phyloP scores from a whole-genome alignment of 2,329 filamentous ascomycete genomes.

The Camptophora hylomeconis region DNA sequence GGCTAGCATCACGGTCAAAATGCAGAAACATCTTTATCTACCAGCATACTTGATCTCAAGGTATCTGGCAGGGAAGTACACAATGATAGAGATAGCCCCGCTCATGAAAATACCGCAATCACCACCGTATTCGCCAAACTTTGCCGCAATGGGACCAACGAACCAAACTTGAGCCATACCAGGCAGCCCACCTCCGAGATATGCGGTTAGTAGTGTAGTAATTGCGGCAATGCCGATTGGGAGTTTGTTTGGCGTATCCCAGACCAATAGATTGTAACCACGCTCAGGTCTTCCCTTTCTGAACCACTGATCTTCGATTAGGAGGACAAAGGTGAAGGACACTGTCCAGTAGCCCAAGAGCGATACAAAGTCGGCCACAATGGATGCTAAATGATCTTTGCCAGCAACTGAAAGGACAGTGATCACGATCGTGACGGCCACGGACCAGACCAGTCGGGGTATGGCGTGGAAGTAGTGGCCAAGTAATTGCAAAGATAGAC shows the following conservation, averaged over 20 bases:
- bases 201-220: constrained; percentile 12
- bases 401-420: constrained; percentile 32
- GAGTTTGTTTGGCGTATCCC: constrained; percentile 31
- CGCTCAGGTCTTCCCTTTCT: constrained; percentile 22
- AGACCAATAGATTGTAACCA: constrained; percentile 33
- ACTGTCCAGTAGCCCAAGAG: constrained; percentile 36
- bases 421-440: constrained; percentile 30
- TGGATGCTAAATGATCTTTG: constrained; percentile 27
- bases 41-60: constrained; percentile 35
- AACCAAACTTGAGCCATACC: constrained; percentile 62
- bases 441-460: constrained; percentile 36
- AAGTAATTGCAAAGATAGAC: constrained; percentile 34
- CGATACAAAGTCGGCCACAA: constrained; percentile 33
- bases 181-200: constrained; percentile 49
- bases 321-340: constrained; percentile 33
- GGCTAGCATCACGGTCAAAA: too few relatives aligned
- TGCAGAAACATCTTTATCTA: constrained; percentile 19
- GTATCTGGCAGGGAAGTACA: constrained; percentile 39
- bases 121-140: constrained; percentile 33
- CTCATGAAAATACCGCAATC: constrained; percentile 54
- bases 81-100: constrained; percentile 44
- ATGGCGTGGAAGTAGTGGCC: constrained; percentile 37
- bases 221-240: constrained; percentile 24
- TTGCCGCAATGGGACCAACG: constrained; percentile 53
- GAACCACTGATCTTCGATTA: constrained; percentile 34